Evolutionary conservation across 371 early-diverging fungal species (phyloP).

Genomic region (Amoeboaphelidium protococcarum): DNA sequence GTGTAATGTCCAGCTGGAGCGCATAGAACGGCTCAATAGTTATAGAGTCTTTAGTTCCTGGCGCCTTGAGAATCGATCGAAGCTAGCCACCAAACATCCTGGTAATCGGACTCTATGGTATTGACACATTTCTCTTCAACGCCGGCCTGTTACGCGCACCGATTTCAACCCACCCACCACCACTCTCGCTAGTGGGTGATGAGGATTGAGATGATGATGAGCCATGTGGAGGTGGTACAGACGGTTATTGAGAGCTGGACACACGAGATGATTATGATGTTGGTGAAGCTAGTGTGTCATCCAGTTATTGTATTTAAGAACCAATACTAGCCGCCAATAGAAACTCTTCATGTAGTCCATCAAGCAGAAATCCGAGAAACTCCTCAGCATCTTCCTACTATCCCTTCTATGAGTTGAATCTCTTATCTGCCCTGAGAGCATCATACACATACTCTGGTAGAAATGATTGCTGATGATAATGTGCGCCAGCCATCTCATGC

Average conservation of each 20-base stretch:
- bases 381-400: constrained; percentile 94
- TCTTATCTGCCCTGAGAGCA: constrained; percentile 39
- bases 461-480: constrained; percentile 41
- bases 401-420: constrained; percentile 17
- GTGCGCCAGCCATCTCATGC: neutral
- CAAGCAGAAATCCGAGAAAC: constrained; percentile 66
- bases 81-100: constrained; percentile 59
- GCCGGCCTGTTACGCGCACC: constrained; percentile 45
- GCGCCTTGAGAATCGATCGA: constrained; percentile 42
- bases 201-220: neutral
- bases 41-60: constrained; percentile 47
- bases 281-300: too few species aligned
- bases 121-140: constrained; percentile 16
- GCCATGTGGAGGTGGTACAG: neutral
- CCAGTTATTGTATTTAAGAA: too few species aligned
- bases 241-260: too few species aligned
- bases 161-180: constrained; percentile 58
- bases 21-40: constrained; percentile 66
- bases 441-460: constrained; percentile 79
- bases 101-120: constrained; percentile 43
- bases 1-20: constrained; percentile 60
- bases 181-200: constrained; percentile 9
- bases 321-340: too few species aligned
- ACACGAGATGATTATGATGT: too few species aligned
- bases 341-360: constrained; percentile 84